Evolutionary conservation across 1,139 yeast species (phyloP).

Genomic region (Sugiyamaella pinicola): DNA sequence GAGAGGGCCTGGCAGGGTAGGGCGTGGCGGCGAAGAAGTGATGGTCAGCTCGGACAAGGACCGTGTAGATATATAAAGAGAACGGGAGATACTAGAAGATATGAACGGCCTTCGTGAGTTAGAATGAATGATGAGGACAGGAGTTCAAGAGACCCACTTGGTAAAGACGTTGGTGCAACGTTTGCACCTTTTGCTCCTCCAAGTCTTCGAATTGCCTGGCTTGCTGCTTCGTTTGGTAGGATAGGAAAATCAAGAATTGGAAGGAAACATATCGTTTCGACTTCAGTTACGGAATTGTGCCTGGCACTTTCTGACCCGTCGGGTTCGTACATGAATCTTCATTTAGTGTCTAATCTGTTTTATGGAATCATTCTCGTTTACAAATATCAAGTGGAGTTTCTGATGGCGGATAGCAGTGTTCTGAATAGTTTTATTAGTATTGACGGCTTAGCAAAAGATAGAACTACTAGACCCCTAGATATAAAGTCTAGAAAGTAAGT

Average conservation of each 20-base stretch:
- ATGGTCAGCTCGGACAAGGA: background rate
- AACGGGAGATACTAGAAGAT: too few species aligned
- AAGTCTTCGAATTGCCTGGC: slow-evolving; percentile 27
- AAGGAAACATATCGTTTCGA: background rate
- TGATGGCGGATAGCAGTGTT: slow-evolving; percentile 11
- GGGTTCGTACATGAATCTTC: slow-evolving; percentile 14
- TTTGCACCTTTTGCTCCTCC: background rate
- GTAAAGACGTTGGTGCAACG: background rate
- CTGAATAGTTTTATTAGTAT: background rate
- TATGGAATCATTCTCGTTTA: slow-evolving; percentile 23
- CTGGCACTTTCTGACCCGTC: slow-evolving; percentile 3
- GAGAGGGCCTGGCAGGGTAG: background rate
- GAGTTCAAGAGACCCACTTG: background rate
- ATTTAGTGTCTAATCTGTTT: slow-evolving; percentile 21
- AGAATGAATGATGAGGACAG: background rate
- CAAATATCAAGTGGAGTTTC: slow-evolving; percentile 11
- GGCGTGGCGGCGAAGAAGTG: background rate
- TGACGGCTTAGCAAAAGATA: background rate
- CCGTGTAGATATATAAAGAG: background rate
- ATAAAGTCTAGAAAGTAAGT: slow-evolving; percentile 5
- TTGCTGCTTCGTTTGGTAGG: slow-evolving; percentile 28
- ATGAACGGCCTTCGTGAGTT: background rate
- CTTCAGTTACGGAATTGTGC: slow-evolving; percentile 10
- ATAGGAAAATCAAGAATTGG: slow-evolving; percentile 7
- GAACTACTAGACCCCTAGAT: background rate